These are phyloP conservation scores for Hypoxylon cercidicola DNA, from an alignment of 495 filamentous ascomycete species.

Conservation along the genomic window DNA sequence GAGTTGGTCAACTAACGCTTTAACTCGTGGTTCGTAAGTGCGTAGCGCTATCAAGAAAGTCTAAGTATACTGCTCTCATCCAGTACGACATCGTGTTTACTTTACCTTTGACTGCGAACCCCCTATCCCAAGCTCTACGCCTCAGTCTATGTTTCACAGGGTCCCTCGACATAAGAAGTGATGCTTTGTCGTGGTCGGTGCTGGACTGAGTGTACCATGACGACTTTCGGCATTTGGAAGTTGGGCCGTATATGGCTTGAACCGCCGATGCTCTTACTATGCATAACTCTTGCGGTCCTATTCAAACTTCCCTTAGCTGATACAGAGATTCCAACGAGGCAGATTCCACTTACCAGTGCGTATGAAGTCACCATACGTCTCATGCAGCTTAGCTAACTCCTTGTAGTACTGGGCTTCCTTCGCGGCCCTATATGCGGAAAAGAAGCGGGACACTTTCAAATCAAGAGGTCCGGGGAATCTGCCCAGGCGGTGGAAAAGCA, in stretches of 20 bases:
- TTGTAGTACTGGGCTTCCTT: constrained; percentile 43
- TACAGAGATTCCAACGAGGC: background rate
- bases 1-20: constrained; percentile 41
- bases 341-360: constrained; percentile 43
- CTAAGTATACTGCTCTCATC: background rate
- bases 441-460: constrained; percentile 52
- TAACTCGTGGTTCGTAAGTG: constrained; percentile 40
- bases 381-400: constrained; percentile 44
- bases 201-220: constrained; percentile 49
- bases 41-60: constrained; percentile 34
- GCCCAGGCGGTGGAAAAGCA: constrained; percentile 58
- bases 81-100: background rate
- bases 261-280: constrained; percentile 50
- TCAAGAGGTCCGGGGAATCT: constrained; percentile 56
- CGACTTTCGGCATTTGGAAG: constrained; percentile 47
- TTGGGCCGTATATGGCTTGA: constrained; percentile 47
- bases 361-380: constrained; percentile 54
- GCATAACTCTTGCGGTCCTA: constrained; percentile 49
- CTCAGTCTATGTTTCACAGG: constrained; percentile 40
- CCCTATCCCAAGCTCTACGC: constrained; percentile 51
- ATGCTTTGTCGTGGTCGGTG: constrained; percentile 34
- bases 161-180: constrained; percentile 44
- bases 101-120: constrained; percentile 45
- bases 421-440: constrained; percentile 30
- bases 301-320: background rate